Base-by-base conservation (phyloP, 768 basidiomycete genomes). In the Hericium rajendrae region DNA sequence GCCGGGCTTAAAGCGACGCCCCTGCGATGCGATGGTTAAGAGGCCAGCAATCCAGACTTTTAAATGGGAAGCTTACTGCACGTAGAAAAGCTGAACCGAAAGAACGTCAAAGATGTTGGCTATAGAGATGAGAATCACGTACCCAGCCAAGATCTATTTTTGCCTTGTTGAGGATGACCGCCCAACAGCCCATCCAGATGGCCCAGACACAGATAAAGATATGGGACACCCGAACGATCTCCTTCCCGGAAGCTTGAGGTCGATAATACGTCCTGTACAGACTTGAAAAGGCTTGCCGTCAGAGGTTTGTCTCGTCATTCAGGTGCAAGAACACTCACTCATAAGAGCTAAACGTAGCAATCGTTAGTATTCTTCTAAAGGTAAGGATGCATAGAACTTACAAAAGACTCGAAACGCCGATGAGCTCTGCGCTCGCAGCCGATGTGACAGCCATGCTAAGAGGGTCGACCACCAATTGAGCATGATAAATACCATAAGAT, bases 1-100 rank as follows among this genome's bases (percentile, higher is more conserved):
- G 76, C 77, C 11, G 77, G 76, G 57, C 76, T 74, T 16, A 79
- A 73, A 15, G 78, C 65, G 6, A 76, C 75, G n/a, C 76, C 78
- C 68, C 78, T 78, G 54, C 2, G 52, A 46, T n/a, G 16, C 51
- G 53, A 52, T 12, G 13, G 2, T 43, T 5, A 15, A 28, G 40
- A 26, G 15, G 16, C 15, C 50, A 18, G n/a, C 26, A 4, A 20
- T 48, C n/a, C 24, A 32, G 40, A 20, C 1, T 5, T 38, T 41
- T 20, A 8, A 32, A n/a, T 9, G 28, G 2, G 26, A 51, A 26
- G 63, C 74, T 60, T 51, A 77, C 76, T 78, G 76, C 24, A 77
- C 74, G 58, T 78, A 78, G 60, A 73, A 78, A 11, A 79, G 66
- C 69, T 70, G 53, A 40, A 53, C 3, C 2, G 43, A 3, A n/a